These are phyloP conservation scores for Trichothecium sympodiale DNA, from an alignment of 2,329 filamentous ascomycete genomes.

Conservation along the genomic window DNA sequence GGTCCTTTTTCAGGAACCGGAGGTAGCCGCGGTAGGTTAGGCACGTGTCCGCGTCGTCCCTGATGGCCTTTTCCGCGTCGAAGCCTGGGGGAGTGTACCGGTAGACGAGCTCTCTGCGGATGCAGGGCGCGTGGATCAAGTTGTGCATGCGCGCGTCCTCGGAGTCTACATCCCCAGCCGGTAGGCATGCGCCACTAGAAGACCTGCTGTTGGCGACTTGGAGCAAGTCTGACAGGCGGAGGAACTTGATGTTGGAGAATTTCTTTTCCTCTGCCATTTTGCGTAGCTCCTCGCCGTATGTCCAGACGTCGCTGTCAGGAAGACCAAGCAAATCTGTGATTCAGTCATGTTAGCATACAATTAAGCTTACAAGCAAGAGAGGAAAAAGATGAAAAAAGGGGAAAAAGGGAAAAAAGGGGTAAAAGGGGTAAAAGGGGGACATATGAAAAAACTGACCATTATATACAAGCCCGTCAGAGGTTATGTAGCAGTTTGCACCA, in stretches of 20 bases:
- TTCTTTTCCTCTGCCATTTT: slow-evolving; percentile 5
- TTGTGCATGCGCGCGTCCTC: not conserved
- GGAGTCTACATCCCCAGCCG: too few species aligned
- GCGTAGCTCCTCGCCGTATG: slow-evolving; percentile 5
- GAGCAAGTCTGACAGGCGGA: slow-evolving; percentile 6
- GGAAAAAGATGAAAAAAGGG: too few species aligned
- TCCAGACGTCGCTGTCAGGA: slow-evolving; percentile 5
- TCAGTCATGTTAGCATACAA: not conserved
- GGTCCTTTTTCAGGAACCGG: slow-evolving; percentile 7
- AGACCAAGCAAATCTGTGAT: slow-evolving; percentile 5
- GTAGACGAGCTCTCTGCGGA: slow-evolving; percentile 6
- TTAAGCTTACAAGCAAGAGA: too few species aligned
- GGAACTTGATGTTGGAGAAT: slow-evolving; percentile 4
- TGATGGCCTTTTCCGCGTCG: too few species aligned
- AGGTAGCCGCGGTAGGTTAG: slow-evolving; percentile 8
- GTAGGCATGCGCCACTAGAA: too few species aligned
- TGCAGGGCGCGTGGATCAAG: slow-evolving; percentile 4
- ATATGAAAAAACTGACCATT: slow-evolving; percentile 7
- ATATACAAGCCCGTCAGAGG: slow-evolving; percentile 5
- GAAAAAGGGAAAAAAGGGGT: too few species aligned
- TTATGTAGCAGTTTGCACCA: slow-evolving; percentile 5
- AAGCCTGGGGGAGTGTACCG: not conserved
- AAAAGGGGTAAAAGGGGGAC: too few species aligned
- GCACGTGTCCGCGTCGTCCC: too few species aligned
- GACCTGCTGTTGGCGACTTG: slow-evolving; percentile 1